These are phyloP conservation scores for Yueomyces sinensis DNA, from an alignment of 805 yeast genomes.

Conservation along the genomic window DNA sequence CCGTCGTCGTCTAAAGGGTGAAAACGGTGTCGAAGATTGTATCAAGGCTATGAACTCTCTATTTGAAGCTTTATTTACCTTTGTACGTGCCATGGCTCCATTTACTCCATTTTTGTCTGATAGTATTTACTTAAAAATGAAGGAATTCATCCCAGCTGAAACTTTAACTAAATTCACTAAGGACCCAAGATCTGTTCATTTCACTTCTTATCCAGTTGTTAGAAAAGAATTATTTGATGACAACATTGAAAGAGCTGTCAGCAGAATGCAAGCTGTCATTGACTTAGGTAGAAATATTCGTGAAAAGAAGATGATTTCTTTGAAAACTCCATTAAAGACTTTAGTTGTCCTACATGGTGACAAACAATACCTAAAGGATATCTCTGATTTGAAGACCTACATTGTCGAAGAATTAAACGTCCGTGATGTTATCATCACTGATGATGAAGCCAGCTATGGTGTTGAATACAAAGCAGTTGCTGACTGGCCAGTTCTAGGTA, in stretches of 20 bases:
- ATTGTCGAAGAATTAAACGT: slow-evolving; percentile 86
- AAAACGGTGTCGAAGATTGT: slow-evolving; percentile 74
- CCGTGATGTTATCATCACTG: slow-evolving; percentile 73
- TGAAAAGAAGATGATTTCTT: slow-evolving; percentile 86
- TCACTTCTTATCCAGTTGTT: slow-evolving; percentile 78
- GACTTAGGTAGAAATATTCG: slow-evolving; percentile 94
- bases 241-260: slow-evolving; percentile 74
- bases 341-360: slow-evolving; percentile 80
- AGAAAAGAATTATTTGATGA: slow-evolving; percentile 71
- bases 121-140: slow-evolving; percentile 68
- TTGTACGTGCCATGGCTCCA: slow-evolving; percentile 96
- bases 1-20: slow-evolving; percentile 96
- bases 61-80: slow-evolving; percentile 77
- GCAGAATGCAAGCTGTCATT: slow-evolving; percentile 93
- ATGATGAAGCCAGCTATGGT: slow-evolving; percentile 83
- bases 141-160: slow-evolving; percentile 44
- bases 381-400: slow-evolving; percentile 64
- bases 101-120: slow-evolving; percentile 96
- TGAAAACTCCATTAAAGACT: slow-evolving; percentile 87
- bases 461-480: slow-evolving; percentile 92
- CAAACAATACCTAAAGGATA: slow-evolving; percentile 56
- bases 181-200: slow-evolving; percentile 81
- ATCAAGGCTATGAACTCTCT: slow-evolving; percentile 78
- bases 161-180: slow-evolving; percentile 36
- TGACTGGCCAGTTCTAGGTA: slow-evolving; percentile 98